Base-by-base conservation (phyloP, 495 filamentous ascomycete species). In the Penicillium turbatum region DNA sequence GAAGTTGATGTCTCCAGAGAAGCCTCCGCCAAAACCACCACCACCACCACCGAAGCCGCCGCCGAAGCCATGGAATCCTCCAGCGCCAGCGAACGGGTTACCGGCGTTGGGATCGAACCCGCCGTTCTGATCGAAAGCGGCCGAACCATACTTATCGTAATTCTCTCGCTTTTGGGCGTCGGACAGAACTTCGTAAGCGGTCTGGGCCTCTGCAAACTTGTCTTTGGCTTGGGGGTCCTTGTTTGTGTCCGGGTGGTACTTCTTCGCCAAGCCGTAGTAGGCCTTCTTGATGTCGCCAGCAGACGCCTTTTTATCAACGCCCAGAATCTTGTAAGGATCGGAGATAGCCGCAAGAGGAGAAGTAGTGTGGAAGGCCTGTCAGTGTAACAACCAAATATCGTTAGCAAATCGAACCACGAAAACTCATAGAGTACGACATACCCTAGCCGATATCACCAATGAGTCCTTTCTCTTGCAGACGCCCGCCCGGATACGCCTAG, bases 241-340 rank as follows among this genome's bases (percentile, higher is more conserved):
- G 75, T 96, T 97, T 34, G 93, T 96, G 69, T 98, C 93, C 7
- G 93, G 93, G 62, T 98, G 93, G 66, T 84, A 98, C 66, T 97
- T 97, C 72, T 97, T 97, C n/a, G 93, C 93, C 55, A 96, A 75
- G 48, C 90, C 86, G 69, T 98, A 98, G 76, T 98, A 98, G 2
- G 93, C 92, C 71, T 97, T 97, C 66, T 98, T 98, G 63, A 98
- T 96, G 6, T 97, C 95, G 49, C 83, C 66, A 5, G 88, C 70
- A n/a, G 89, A 86, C 12, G 93, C 89, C 36, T 67, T 76, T 66
- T 89, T 92, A 52, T 77, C 75, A 12, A 98, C 86, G n/a, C 92
- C 93, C 32, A 98, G 84, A 29, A 85, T 74, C 48, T 81, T 82
- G 68, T 98, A 98, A 7, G 93, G 93, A 62, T 98, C 85, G 61